A percentile compares a stretch with the other conserved stretches of the same genome.
phyloP scores from a whole-genome alignment of 305 asterid species.

The Caryopteris hybrid region DNA sequence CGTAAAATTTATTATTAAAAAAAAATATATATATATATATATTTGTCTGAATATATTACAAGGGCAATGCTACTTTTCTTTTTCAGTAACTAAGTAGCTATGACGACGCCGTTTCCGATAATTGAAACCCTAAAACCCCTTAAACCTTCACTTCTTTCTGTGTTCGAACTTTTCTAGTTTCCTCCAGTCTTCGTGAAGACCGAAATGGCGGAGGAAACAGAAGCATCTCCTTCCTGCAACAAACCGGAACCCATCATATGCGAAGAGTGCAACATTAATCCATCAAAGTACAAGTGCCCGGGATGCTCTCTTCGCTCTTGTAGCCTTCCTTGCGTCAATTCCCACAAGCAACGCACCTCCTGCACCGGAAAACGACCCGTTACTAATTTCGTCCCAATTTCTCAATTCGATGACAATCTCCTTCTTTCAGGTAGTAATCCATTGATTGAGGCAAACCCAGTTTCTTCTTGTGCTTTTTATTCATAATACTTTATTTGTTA shows the following conservation, averaged over 20 bases:
- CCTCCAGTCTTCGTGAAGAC: too few relatives aligned
- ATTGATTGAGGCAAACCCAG: neutral
- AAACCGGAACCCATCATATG: conserved; percentile 31
- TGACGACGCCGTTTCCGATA: neutral
- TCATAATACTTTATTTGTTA: neutral
- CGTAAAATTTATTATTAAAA: too few relatives aligned
- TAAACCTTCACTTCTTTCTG: neutral
- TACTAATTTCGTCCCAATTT: conserved; percentile 53
- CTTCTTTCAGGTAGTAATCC: conserved; percentile 54
- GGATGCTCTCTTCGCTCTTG: conserved; percentile 82
- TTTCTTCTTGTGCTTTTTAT: neutral
- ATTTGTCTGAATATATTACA: too few relatives aligned
- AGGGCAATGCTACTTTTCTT: too few relatives aligned
- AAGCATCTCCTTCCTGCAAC: conserved; percentile 16
- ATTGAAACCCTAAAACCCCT: conserved; percentile 17
- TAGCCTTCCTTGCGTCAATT: conserved; percentile 80
- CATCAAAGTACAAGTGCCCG: conserved; percentile 85
- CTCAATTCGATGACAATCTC: conserved; percentile 65
- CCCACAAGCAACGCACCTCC: conserved; percentile 72
- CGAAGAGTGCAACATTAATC: conserved; percentile 62
- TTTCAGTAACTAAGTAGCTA: neutral
- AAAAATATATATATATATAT: too few relatives aligned
- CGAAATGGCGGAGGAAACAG: conserved; percentile 25
- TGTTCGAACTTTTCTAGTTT: neutral
- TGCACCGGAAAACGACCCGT: conserved; percentile 66